Evolutionary conservation across 257 asterid species (phyloP).

Genomic region (Ligustrum vulgare): DNA sequence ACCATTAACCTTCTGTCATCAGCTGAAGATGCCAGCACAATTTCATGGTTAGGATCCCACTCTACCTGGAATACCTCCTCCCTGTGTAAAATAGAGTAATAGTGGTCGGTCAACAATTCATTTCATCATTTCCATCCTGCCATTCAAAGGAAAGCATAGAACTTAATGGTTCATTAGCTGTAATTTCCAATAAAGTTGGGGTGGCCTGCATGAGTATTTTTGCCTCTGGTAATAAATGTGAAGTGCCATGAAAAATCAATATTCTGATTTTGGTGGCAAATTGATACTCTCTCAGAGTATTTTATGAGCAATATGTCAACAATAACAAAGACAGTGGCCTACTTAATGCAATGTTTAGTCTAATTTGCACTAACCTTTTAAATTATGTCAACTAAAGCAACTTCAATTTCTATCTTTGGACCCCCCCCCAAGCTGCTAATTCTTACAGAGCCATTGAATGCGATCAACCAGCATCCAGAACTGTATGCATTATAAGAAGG

Average conservation of each 20-base stretch:
- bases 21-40: conserved; percentile 86
- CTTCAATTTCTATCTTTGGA: conserved; percentile 16
- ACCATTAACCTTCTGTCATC: conserved; percentile 94
- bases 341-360: conserved; percentile 16
- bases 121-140: background rate
- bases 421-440: background rate
- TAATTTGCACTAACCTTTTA: conserved; percentile 19
- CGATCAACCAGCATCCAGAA: background rate
- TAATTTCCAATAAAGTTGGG: background rate
- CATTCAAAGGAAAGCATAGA: background rate
- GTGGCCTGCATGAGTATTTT: background rate
- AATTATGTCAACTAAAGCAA: conserved; percentile 17
- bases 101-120: conserved; percentile 2
- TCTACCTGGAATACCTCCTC: conserved; percentile 98
- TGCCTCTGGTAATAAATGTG: background rate
- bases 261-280: conserved; percentile 31
- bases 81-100: conserved; percentile 35
- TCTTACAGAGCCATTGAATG: background rate
- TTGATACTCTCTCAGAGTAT: conserved; percentile 22
- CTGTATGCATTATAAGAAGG: background rate
- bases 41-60: conserved; percentile 98
- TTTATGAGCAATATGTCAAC: conserved; percentile 24
- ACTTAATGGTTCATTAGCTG: background rate
- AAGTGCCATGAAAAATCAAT: background rate
- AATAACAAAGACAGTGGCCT: conserved; percentile 11